phyloP scores from a whole-genome alignment of 129 eudicot species.

The Centella asiatica region DNA sequence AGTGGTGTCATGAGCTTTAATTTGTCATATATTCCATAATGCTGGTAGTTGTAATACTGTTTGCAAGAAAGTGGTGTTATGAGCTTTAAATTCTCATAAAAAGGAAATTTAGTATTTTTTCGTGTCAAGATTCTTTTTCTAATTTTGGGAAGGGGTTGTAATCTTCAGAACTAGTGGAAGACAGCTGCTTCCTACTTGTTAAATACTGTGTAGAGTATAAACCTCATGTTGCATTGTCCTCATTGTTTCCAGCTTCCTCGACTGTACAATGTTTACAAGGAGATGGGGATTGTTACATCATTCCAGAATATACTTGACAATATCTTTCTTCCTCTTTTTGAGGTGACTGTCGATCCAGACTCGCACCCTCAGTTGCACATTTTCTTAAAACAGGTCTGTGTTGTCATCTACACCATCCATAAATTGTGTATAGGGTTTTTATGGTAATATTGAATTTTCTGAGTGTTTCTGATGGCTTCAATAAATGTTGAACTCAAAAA shows the following conservation, averaged over 20 bases:
- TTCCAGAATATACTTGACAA: conserved; percentile 97
- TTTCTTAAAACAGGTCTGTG: conserved; percentile 71
- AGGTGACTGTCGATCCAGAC: conserved; percentile 89
- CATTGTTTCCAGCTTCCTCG: conserved; percentile 66
- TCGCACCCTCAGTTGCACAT: conserved; percentile 98
- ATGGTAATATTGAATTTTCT: not conserved
- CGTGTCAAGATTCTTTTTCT: no score
- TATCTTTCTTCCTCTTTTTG: conserved; percentile 89
- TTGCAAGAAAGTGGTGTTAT: no score
- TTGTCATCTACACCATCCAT: not conserved
- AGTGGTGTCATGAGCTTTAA: no score
- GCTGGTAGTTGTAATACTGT: no score
- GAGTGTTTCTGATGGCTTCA: not conserved
- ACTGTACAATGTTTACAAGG: conserved; percentile 88
- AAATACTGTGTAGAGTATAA: not conserved
- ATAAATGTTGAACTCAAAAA: not conserved
- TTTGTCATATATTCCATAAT: no score
- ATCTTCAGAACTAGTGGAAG: not conserved
- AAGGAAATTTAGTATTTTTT: no score
- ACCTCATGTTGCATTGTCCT: conserved; percentile 6
- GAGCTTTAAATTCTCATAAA: no score
- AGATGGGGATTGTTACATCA: conserved; percentile 97
- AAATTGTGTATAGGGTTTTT: not conserved
- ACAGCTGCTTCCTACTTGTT: not conserved
- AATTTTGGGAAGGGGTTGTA: not conserved